phyloP scores from a whole-genome alignment of 352 stramenopile species.

The Globisporangium paroecandrum region DNA sequence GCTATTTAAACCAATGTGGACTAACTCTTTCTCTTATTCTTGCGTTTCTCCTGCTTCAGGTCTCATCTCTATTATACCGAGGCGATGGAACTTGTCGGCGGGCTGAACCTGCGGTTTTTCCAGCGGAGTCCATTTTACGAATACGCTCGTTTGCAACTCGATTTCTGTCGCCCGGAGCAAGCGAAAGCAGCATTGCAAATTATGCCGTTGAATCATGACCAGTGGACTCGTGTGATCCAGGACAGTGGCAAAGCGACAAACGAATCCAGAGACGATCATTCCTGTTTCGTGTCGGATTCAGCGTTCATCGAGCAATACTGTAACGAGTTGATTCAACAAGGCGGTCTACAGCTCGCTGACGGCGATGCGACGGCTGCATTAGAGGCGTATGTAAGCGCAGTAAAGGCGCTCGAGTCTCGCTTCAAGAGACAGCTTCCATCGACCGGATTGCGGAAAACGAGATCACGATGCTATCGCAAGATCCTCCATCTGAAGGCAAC shows the following conservation, averaged over 20 bases:
- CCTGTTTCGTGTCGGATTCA: constrained; percentile 24
- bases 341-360: constrained; percentile 29
- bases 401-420: constrained; percentile 10
- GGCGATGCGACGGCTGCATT: constrained; percentile 23
- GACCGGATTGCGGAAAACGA: constrained; percentile 9
- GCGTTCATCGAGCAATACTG: constrained; percentile 38
- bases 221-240: background rate
- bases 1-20: background rate
- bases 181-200: constrained; percentile 47
- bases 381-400: constrained; percentile 9
- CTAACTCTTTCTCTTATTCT: background rate
- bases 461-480: constrained; percentile 52
- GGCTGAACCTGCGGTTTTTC: constrained; percentile 51
- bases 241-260: background rate
- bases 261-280: background rate
- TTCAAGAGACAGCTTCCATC: background rate
- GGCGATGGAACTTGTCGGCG: constrained; percentile 68
- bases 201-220: constrained; percentile 18
- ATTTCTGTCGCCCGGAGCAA: constrained; percentile 38
- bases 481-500: constrained; percentile 32
- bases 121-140: constrained; percentile 55
- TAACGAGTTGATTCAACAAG: constrained; percentile 43
- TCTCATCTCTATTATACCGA: constrained; percentile 54
- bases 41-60: constrained; percentile 14
- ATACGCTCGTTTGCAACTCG: constrained; percentile 61